These are phyloP conservation scores for Monotropa hypopitys DNA, from an alignment of 179 eudicot genomes.

Conservation along the genomic window DNA sequence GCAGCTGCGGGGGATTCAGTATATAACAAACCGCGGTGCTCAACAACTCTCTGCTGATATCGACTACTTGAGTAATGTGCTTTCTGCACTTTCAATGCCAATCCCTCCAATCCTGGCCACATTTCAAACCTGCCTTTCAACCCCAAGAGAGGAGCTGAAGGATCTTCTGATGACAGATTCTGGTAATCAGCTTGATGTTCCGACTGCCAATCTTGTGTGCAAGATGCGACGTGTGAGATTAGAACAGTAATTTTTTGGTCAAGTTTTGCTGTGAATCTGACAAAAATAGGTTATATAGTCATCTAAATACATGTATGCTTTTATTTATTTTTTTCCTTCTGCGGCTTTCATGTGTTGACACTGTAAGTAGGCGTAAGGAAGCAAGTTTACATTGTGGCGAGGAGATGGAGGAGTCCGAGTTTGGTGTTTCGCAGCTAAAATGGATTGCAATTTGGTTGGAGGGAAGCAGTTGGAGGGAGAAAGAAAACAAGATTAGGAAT, in stretches of 20 bases:
- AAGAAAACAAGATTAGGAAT: no score
- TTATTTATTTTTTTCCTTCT: neutral
- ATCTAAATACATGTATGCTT: neutral
- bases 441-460: no score
- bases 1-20: conserved; percentile 79
- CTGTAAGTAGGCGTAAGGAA: neutral
- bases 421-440: no score
- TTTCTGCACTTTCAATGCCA: conserved; percentile 85
- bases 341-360: neutral
- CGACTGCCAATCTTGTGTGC: conserved; percentile 18
- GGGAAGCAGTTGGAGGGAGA: no score
- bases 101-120: conserved; percentile 64
- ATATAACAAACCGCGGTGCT: conserved; percentile 82
- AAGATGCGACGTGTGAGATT: conserved; percentile 72
- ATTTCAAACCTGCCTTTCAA: conserved; percentile 70
- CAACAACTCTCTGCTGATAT: conserved; percentile 78
- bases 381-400: neutral
- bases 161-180: conserved; percentile 37
- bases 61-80: conserved; percentile 79
- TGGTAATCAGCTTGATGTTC: conserved; percentile 15
- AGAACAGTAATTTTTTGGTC: conserved; percentile 23
- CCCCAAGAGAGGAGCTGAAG: conserved; percentile 62
- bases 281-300: neutral
- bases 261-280: neutral
- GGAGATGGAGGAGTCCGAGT: neutral